Percentiles rank a stretch among this genome's conserved stretches.
Conservation (phyloP, 805 yeast genomes). For the Zygosaccharomyces siamensis region DNA sequence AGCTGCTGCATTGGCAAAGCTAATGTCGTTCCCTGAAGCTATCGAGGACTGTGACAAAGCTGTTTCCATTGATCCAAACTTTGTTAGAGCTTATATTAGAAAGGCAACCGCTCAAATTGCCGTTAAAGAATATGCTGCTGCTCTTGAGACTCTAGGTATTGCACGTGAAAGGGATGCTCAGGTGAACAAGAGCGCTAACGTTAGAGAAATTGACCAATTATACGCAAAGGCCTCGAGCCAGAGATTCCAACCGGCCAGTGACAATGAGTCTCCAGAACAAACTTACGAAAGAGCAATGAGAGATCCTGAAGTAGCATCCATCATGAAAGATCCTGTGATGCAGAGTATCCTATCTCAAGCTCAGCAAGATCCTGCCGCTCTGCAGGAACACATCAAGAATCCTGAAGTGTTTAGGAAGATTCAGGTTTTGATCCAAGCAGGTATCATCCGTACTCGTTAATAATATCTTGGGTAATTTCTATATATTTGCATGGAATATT, state of each 20-base stretch:
- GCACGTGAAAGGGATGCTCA: conserved; percentile 76
- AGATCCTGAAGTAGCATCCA: conserved; percentile 91
- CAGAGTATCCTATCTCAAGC: conserved; percentile 93
- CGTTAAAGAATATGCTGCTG: conserved; percentile 77
- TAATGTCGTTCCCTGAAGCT: conserved; percentile 96
- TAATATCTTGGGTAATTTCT: background rate
- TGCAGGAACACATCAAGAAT: conserved; percentile 96
- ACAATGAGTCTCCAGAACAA: conserved; percentile 86
- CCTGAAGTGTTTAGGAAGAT: conserved; percentile 88
- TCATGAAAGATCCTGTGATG: conserved; percentile 93
- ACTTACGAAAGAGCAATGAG: conserved; percentile 83
- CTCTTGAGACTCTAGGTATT: conserved; percentile 70
- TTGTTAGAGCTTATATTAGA: conserved; percentile 92
- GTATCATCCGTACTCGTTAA: conserved; percentile 85
- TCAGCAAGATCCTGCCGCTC: conserved; percentile 89
- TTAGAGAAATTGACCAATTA: conserved; percentile 77
- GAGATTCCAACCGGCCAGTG: conserved; percentile 76
- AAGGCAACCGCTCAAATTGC: conserved; percentile 93
- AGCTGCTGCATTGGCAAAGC: conserved; percentile 93
- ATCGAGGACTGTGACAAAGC: conserved; percentile 89
- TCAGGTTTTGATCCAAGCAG: conserved; percentile 88
- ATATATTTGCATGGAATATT: background rate
- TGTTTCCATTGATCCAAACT: conserved; percentile 78
- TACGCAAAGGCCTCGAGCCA: conserved; percentile 69
- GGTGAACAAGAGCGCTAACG: conserved; percentile 52